Evolutionary conservation across 1,284 basidiomycete species (phyloP).

Genomic region (Cutaneotrichosporon sp.): DNA sequence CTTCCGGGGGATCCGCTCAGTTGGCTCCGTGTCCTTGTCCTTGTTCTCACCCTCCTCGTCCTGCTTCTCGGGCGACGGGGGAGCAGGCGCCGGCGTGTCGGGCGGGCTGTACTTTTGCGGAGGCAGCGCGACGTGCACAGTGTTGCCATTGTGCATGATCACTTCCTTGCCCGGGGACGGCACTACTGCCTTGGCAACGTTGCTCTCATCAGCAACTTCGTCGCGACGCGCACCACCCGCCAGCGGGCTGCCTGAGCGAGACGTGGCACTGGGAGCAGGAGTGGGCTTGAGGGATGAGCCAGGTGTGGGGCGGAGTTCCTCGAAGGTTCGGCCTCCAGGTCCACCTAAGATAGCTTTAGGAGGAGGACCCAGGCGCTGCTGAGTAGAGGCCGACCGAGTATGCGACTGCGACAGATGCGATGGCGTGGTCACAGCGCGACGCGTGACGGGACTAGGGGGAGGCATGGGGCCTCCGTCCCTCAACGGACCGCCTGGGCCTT

Average conservation of each 20-base stretch:
- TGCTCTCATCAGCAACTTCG: too few species aligned
- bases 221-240: background rate
- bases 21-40: background rate
- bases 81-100: constrained; percentile 14
- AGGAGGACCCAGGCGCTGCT: constrained; percentile 25
- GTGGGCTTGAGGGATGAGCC: background rate
- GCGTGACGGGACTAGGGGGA: background rate
- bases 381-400: constrained; percentile 1
- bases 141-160: constrained; percentile 20
- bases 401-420: constrained; percentile 3
- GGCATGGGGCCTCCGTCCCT: background rate
- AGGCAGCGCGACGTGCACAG: constrained; percentile 22
- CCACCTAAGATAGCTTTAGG: constrained; percentile 42
- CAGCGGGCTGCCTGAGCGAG: background rate
- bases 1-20: constrained; percentile 5
- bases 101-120: constrained; percentile 23
- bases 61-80: background rate
- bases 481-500: background rate
- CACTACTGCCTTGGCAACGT: background rate
- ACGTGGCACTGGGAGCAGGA: background rate
- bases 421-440: background rate
- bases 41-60: background rate
- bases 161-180: background rate
- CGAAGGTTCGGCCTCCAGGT: constrained; percentile 37
- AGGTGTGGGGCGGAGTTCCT: constrained; percentile 23